Evolutionary conservation across 2,329 filamentous ascomycete genomes (phyloP).

Genomic region (Cordyceps cateniannulata): DNA sequence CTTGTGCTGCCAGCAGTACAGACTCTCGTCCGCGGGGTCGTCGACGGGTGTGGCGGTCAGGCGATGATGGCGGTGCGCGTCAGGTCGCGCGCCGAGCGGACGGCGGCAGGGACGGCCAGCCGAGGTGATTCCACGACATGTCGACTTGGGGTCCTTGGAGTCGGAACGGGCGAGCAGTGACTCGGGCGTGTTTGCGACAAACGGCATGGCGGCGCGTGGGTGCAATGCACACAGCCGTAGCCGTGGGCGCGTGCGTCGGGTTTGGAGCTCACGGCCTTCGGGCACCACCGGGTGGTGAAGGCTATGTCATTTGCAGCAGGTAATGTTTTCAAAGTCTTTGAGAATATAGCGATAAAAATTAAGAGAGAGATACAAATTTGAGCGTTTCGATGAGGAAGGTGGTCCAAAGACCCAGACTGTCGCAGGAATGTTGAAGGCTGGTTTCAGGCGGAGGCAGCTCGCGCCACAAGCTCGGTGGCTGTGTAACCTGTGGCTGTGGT

Average conservation of each 20-base stretch:
- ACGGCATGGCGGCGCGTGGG: constrained; percentile 27
- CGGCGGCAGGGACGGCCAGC: constrained; percentile 79
- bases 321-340: neutral
- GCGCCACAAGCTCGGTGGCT: no score
- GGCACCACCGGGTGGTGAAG: neutral
- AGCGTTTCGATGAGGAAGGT: neutral
- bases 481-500: no score
- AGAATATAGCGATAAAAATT: neutral
- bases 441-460: no score
- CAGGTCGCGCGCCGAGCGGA: constrained; percentile 38
- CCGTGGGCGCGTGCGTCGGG: neutral
- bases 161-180: constrained; percentile 71
- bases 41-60: constrained; percentile 19
- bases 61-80: constrained; percentile 7
- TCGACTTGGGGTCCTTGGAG: constrained; percentile 75
- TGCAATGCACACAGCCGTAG: neutral
- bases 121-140: constrained; percentile 81
- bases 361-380: neutral
- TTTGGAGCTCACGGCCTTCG: neutral
- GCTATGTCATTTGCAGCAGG: neutral
- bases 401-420: neutral
- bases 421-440: neutral
- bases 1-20: constrained; percentile 94
- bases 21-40: constrained; percentile 50
- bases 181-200: constrained; percentile 63